These are phyloP conservation scores for Boletellus emodensis DNA, from an alignment of 768 basidiomycete genomes.

Conservation along the genomic window DNA sequence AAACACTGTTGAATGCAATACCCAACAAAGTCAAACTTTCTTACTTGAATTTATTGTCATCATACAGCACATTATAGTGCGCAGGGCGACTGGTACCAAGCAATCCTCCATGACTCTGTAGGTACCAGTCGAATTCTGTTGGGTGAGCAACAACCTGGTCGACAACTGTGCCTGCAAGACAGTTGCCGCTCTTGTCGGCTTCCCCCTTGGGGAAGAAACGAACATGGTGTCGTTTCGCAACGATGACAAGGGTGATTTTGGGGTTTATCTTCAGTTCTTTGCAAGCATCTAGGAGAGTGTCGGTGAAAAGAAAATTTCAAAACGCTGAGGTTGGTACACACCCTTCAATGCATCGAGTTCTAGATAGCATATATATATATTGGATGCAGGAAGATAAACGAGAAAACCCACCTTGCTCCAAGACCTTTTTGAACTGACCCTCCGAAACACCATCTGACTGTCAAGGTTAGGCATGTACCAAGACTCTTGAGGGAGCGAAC, in stretches of 20 bases:
- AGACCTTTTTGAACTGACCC: conserved; percentile 45
- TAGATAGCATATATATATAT: no score
- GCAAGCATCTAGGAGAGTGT: conserved; percentile 53
- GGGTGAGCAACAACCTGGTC: conserved; percentile 69
- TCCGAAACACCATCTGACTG: conserved; percentile 51
- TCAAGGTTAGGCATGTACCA: conserved; percentile 4
- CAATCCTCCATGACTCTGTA: conserved; percentile 73
- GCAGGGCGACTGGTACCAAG: conserved; percentile 72
- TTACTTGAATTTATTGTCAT: conserved; percentile 61
- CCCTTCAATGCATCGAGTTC: conserved; percentile 62
- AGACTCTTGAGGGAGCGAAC: conserved; percentile 31
- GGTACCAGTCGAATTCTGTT: conserved; percentile 72
- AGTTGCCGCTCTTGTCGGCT: conserved; percentile 67
- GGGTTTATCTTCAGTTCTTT: conserved; percentile 51
- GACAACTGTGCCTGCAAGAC: conserved; percentile 73
- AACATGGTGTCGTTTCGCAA: conserved; percentile 57
- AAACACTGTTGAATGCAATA: conserved; percentile 6
- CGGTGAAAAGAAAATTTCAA: conserved; percentile 2
- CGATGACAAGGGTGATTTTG: conserved; percentile 72
- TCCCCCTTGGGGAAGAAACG: conserved; percentile 54
- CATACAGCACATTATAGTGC: conserved; percentile 44
- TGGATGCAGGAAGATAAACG: no score
- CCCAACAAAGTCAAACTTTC: not conserved
- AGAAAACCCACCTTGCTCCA: conserved; percentile 48
- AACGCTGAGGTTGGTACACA: conserved; percentile 24